These are phyloP conservation scores for Trichosanthes truncata DNA, from an alignment of 306 rosid genomes.

Conservation along the genomic window DNA sequence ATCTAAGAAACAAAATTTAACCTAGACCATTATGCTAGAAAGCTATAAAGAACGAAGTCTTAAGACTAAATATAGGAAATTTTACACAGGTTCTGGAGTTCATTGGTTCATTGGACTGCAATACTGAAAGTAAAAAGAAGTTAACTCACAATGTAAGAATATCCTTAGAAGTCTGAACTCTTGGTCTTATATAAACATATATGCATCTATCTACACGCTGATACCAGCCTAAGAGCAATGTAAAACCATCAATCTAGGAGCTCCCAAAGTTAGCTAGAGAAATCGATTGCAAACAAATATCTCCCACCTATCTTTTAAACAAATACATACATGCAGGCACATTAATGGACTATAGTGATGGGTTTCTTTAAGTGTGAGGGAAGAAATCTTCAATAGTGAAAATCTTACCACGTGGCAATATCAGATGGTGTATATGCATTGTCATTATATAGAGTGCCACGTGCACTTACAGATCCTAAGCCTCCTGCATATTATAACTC, in stretches of 20 bases:
- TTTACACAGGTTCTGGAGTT: neutral
- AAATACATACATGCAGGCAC: neutral
- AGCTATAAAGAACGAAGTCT: neutral
- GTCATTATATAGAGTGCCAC: slow-evolving; percentile 55
- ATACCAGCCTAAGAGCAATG: neutral
- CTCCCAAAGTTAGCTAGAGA: neutral
- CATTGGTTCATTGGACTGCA: neutral
- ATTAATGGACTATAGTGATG: neutral
- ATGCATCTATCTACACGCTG: neutral
- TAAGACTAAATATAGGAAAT: neutral
- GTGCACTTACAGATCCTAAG: slow-evolving; percentile 78
- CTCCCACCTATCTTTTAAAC: neutral
- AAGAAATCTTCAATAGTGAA: neutral
- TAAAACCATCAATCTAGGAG: neutral
- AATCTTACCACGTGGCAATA: slow-evolving; percentile 61
- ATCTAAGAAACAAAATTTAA: neutral
- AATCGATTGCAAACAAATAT: neutral
- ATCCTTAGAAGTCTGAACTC: neutral
- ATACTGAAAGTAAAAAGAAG: neutral
- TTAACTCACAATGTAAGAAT: neutral
- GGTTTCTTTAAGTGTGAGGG: neutral
- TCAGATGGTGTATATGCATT: slow-evolving; percentile 32
- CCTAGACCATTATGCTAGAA: neutral
- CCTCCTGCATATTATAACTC: slow-evolving; percentile 43
- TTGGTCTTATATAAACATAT: neutral